Conservation (phyloP, 1,284 basidiomycete genomes). For the Ganoderma leucocontextum region DNA sequence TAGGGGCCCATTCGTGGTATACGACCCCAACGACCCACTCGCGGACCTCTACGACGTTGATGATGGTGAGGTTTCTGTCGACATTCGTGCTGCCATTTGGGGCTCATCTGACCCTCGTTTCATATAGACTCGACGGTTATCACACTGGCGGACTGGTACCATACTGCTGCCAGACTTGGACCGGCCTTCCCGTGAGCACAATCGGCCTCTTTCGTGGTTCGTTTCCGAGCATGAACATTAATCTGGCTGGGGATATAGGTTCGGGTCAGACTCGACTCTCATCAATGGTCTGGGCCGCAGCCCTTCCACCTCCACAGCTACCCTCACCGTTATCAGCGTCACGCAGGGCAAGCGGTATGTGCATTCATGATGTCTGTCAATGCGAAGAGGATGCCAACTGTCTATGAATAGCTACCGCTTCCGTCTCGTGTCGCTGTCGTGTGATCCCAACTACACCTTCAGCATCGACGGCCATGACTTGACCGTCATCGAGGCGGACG, state of each 20-base stretch:
- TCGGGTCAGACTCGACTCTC: constrained; percentile 46
- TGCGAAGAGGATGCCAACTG: not conserved
- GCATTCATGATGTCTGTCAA: constrained; percentile 21
- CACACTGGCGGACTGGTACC: constrained; percentile 40
- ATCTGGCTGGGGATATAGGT: constrained; percentile 10
- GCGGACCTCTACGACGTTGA: constrained; percentile 51
- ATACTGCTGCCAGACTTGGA: constrained; percentile 31
- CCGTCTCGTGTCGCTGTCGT: constrained; percentile 59
- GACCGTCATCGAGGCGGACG: constrained; percentile 48
- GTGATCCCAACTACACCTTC: constrained; percentile 44
- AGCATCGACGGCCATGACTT: constrained; percentile 46
- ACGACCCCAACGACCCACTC: constrained; percentile 52
- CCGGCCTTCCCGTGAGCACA: constrained; percentile 31
- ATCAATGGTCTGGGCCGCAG: constrained; percentile 58
- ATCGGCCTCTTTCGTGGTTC: not conserved
- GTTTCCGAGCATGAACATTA: not conserved
- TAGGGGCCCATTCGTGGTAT: constrained; percentile 48
- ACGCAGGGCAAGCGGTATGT: constrained; percentile 44
- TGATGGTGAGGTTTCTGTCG: constrained; percentile 40
- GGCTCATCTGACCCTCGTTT: not conserved
- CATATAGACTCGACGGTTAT: constrained; percentile 36
- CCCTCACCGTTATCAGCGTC: constrained; percentile 45
- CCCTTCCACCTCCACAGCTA: constrained; percentile 32
- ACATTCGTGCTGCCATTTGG: not conserved
- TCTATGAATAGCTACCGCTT: constrained; percentile 39